Percentiles rank a stretch among this genome's conserved stretches.
Evolutionary conservation across 192 early-diverging fungal genomes (phyloP).

Genomic region (Coemansia sp.): DNA sequence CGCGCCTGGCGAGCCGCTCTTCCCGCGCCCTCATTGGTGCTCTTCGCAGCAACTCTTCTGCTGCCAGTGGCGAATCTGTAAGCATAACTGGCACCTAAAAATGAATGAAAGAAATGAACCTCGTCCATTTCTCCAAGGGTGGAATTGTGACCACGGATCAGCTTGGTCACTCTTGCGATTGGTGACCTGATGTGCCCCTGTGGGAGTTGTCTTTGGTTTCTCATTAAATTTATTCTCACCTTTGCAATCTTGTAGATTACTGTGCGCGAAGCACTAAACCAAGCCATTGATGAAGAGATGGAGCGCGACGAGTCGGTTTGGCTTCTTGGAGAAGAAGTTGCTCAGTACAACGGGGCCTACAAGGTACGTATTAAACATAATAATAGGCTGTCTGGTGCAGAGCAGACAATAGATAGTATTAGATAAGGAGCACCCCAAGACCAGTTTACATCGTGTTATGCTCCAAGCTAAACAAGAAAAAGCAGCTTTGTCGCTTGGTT

Average conservation of each 20-base stretch:
- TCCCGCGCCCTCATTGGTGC: slow-evolving; percentile 32
- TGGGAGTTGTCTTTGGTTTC: too few species aligned
- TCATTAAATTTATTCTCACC: neutral
- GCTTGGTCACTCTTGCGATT: too few species aligned
- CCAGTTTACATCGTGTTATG: neutral
- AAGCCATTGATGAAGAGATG: slow-evolving; percentile 98
- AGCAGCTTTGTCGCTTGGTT: neutral
- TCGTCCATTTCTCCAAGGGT: neutral
- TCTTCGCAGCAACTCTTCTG: slow-evolving; percentile 38
- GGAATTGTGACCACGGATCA: neutral
- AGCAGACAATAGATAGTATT: too few species aligned
- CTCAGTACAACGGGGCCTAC: slow-evolving; percentile 99
- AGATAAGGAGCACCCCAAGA: too few species aligned
- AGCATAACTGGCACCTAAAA: slow-evolving; percentile 8
- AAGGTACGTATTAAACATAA: slow-evolving; percentile 65
- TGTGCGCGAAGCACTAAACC: slow-evolving; percentile 96
- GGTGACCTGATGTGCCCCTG: too few species aligned
- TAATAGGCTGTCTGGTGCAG: neutral
- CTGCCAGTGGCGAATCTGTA: slow-evolving; percentile 36
- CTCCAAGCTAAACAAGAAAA: neutral
- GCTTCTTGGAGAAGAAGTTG: slow-evolving; percentile 96
- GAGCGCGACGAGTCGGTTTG: slow-evolving; percentile 84
- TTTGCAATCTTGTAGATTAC: slow-evolving; percentile 69
- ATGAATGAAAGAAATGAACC: neutral
- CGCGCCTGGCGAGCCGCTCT: slow-evolving; percentile 40